Base-by-base conservation (phyloP, 371 early-diverging fungal species). In the Zychaea mexicana region DNA sequence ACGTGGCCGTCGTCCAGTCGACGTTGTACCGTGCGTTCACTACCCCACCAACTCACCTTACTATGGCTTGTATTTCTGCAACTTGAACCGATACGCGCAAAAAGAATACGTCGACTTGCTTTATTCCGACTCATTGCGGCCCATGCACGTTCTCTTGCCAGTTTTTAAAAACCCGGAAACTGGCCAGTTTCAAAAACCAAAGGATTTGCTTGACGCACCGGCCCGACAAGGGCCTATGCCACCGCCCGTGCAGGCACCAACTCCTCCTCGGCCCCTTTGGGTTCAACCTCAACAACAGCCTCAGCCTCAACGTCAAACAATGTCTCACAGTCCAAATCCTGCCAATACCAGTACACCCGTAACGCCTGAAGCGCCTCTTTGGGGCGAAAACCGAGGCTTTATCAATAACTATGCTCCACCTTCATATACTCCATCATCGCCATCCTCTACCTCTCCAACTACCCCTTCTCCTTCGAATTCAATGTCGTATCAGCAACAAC, bases 361-460 rank as follows among this genome's bases (percentile, higher is more conserved):
- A 31, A 1, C 26, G 24, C 24, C 38, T 27, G 69, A 64, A 28
- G 47, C 19, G 19, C 67, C 72, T 0, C 58, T 75, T 5, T 78
- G 76, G 75, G 78, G 78, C n/a, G 78, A 75, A 55, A 72, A 74
- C 36, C 68, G 71, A n/a, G 53, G 24, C 1, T 75, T 64, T 57
- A 65, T 65, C 15, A 64, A 71, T 38, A 71, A 64, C 17, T 64
- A 55, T 28, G 62, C 70, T 17, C 28, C 24, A 26, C 0, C 13
- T 15, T 3, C n/a, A n/a, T n/a, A n/a, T n/a, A n/a, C n/a, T 55
- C 30, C 61, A 21, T 58, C 61, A 33, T 31, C 31, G 12, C 45
- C 64, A 36, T 19, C 62, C 7, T 12, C 53, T 17, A 17, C 54
- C 2, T 60, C 45, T 39, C 52, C 61, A 21, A 19, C 56, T n/a